Conservation (phyloP, 768 basidiomycete species). For the Collybia sp. region DNA sequence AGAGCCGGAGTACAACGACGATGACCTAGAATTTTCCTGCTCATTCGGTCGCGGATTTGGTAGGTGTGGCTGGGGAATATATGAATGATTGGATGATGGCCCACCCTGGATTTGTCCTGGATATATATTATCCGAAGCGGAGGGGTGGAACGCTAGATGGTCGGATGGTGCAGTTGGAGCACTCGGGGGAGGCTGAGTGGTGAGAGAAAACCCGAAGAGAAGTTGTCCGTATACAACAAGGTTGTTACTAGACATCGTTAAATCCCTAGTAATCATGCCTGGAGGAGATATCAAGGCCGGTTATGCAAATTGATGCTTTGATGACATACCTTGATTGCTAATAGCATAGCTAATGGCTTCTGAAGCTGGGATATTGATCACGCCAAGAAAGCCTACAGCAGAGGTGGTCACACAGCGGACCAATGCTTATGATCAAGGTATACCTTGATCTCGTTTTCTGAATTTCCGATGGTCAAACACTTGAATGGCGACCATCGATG, state of each 20-base stretch:
- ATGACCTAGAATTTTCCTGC: constrained; percentile 6
- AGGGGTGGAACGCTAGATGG: not conserved
- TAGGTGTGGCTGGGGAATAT: constrained; percentile 4
- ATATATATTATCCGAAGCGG: constrained; percentile 7
- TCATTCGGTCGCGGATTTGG: constrained; percentile 7
- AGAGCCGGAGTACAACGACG: constrained; percentile 9
- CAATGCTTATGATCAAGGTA: not conserved
- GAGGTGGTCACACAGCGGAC: not conserved
- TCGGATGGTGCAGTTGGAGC: constrained; percentile 3
- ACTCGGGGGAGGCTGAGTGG: constrained; percentile 24
- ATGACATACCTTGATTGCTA: constrained; percentile 34
- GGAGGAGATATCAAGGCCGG: constrained; percentile 17
- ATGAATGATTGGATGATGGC: constrained; percentile 2
- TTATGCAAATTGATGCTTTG: constrained; percentile 10
- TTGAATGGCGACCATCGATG: constrained; percentile 77
- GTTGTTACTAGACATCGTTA: constrained; percentile 70
- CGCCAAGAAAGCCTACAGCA: constrained; percentile 49
- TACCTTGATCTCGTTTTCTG: constrained; percentile 80
- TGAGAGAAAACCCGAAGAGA: constrained; percentile 54
- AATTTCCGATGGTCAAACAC: constrained; percentile 90
- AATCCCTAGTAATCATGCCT: constrained; percentile 72
- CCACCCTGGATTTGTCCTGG: constrained; percentile 3
- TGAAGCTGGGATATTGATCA: constrained; percentile 49
- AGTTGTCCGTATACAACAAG: constrained; percentile 82
- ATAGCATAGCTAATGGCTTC: constrained; percentile 48